Evolutionary conservation across 306 rosid species (phyloP), one percentile per base, ranked within the genome.

Genomic region (Quercus wislizeni): DNA sequence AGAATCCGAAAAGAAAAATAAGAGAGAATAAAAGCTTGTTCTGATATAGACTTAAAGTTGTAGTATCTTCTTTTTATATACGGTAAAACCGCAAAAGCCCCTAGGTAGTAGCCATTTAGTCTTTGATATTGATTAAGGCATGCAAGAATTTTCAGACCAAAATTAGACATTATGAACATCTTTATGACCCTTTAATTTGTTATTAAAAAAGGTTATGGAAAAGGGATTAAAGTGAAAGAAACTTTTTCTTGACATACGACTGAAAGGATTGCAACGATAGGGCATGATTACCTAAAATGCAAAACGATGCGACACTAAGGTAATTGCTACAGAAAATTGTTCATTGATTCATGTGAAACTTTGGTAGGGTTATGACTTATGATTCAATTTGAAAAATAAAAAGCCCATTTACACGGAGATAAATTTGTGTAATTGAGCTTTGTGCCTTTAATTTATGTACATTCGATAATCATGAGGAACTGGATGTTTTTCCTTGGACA

Each of bases 341-440:
- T 78, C 51, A 17, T 55, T 75, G 75, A 75, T 57, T 75, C 83
- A 71, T 77, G 83, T 78, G 78, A 81, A 78, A 72, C 72, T 51
- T 58, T 73, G 80, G 85, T 83, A 86, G 83, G 87, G 85, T 73
- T 49, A 12, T 12, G 54, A 38, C 46, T 38, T 76, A 55, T 75
- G 71, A 38, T 71, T 74, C 71, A 38, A 30, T 79, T 58, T 58
- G 69, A 82, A 51, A 28, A 76, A 21, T 1, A 7, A 27, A 76
- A 59, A 67, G 51, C 76, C 77, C 55, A 25, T 43, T 83, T 63
- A 74, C 4, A 7, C 18, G 21, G 31, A 73, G 73, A 80, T 33
- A 68, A 51, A 30, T 71, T 78, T 1, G 19, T 74, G 19, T 55
- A 74, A 78, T 74, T 74, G 55, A 25, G 71, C 61, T 68, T 23